Base-by-base conservation (phyloP, 2,329 filamentous ascomycete genomes). In the Ramularia endophylla region DNA sequence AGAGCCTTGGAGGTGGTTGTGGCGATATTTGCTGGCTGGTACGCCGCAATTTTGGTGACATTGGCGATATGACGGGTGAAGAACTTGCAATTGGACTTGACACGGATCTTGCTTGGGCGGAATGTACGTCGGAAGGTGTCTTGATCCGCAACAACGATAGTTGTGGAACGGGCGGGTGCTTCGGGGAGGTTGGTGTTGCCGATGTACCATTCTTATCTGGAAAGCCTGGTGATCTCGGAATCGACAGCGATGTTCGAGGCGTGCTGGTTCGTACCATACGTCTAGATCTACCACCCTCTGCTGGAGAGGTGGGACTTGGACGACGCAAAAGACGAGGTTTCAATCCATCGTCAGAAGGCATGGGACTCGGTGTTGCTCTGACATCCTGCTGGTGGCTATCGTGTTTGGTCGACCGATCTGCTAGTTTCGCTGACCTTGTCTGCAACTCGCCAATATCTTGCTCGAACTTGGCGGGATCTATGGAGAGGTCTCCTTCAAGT, bases 401-500 rank as follows among this genome's bases (percentile, higher is more conserved):
- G 38, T 27, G n/a, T 27, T n/a, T 17, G 38, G 18, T 8, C 28
- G 38, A 7, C 22, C 22, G 22, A 6, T 25, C 22, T 25, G 22
- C 51, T 7, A 60, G 46, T 36, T 53, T 47, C 8, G 48, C 50
- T 11, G 55, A 57, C 32, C 41, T 50, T 7, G 46, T 47, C 3
- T 56, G 51, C 22, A 62, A 34, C 16, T 57, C 53, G 19, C 48
- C 46, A 30, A 57, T 48, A 34, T 57, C 55, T 16, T 57, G 45
- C 41, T 65, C 60, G 38, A 63, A 65, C 11, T 48, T 45, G 17
- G 51, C 50, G 5, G 61, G 59, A 15, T 59, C 53, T 11, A 62
- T 52, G 15, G 53, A 56, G 0, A 63, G 46, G 33, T 63, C 60
- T 6, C 52, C 56, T 35, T 61, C 59, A 2, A 61, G 50, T 32